phyloP scores from a whole-genome alignment of 345 rosid species.

The Dipteronia sinensis region DNA sequence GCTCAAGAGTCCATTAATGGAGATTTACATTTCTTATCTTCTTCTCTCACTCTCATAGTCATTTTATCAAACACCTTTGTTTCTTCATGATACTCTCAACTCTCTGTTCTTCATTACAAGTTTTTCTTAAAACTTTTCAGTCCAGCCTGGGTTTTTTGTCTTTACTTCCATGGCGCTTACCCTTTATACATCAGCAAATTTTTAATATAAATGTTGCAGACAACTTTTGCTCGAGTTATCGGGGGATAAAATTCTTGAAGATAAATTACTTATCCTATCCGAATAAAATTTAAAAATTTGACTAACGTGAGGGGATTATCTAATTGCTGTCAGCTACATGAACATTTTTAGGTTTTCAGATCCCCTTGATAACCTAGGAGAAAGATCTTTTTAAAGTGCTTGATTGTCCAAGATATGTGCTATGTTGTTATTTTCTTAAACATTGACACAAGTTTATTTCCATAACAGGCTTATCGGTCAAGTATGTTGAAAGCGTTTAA shows the following conservation, averaged over 20 bases:
- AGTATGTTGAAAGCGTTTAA: slow-evolving; percentile 96
- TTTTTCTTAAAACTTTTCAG: too few relatives aligned
- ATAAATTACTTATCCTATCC: not conserved
- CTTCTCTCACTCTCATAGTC: too few relatives aligned
- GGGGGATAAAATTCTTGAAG: not conserved
- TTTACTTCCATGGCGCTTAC: not conserved
- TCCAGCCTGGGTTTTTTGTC: not conserved
- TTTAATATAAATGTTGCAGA: not conserved
- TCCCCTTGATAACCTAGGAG: not conserved
- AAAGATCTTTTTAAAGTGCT: not conserved
- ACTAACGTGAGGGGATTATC: slow-evolving; percentile 8
- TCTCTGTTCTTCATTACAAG: too few relatives aligned
- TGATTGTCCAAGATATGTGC: not conserved
- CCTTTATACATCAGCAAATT: not conserved
- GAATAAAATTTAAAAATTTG: not conserved
- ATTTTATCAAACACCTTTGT: too few relatives aligned
- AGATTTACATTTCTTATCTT: too few relatives aligned
- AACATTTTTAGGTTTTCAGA: not conserved
- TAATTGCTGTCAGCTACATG: not conserved
- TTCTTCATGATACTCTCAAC: too few relatives aligned
- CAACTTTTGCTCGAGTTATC: not conserved
- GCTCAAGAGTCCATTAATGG: too few relatives aligned
- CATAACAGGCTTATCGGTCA: slow-evolving; percentile 71
- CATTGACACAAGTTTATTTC: slow-evolving; percentile 17
- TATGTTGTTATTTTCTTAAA: not conserved